These are phyloP conservation scores for Colletotrichum nymphaeae DNA, from an alignment of 2,329 filamentous ascomycete genomes.

Conservation along the genomic window DNA sequence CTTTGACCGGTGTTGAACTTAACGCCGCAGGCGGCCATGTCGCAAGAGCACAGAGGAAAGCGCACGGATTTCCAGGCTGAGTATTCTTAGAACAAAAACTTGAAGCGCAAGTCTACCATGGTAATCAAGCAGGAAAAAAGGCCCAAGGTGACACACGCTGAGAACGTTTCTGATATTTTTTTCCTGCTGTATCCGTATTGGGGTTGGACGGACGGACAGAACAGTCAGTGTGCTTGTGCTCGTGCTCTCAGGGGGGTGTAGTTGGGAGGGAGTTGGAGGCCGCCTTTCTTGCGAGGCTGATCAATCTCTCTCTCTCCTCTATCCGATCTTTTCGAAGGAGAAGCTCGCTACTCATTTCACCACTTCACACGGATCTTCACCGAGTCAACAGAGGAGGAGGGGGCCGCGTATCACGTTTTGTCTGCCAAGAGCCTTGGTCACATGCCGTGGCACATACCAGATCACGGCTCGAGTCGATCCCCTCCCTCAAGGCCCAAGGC, in stretches of 20 bases:
- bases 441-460: constrained; percentile 4
- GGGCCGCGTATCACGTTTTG: constrained; percentile 19
- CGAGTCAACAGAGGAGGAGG: constrained; percentile 10
- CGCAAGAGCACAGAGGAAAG: too few species aligned
- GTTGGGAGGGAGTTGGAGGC: not conserved
- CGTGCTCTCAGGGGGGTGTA: too few species aligned
- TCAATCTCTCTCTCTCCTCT: not conserved
- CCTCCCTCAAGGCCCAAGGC: not conserved
- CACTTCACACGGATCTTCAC: not conserved
- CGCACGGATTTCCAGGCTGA: too few species aligned
- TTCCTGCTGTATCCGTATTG: too few species aligned
- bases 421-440: constrained; percentile 6
- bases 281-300: not conserved
- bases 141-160: too few species aligned
- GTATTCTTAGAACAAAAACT: too few species aligned
- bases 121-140: not conserved
- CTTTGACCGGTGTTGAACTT: too few species aligned
- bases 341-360: too few species aligned
- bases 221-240: not conserved
- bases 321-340: not conserved
- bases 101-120: too few species aligned
- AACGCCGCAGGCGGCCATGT: too few species aligned
- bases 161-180: too few species aligned
- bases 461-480: not conserved
- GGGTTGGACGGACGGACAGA: not conserved